These are phyloP conservation scores for Pleurotus ostreatus DNA, from an alignment of 768 basidiomycete species.

Conservation along the genomic window DNA sequence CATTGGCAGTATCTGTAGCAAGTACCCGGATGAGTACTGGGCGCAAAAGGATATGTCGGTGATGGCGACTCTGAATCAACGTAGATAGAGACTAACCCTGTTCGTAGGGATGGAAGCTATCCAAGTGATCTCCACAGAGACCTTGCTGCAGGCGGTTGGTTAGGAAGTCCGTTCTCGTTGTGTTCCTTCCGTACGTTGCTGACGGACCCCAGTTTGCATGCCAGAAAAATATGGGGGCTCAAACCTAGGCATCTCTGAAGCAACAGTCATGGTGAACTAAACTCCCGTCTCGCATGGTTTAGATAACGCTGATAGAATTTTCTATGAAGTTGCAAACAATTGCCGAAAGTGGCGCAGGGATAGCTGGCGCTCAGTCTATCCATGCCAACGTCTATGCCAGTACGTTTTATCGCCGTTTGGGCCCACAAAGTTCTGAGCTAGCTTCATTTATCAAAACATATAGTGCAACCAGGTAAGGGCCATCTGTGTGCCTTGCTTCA, in stretches of 20 bases:
- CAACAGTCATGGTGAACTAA: constrained; percentile 13
- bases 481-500: background rate
- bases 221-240: constrained; percentile 14
- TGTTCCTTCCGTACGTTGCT: background rate
- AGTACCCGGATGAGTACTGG: constrained; percentile 6
- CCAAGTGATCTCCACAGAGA: constrained; percentile 1
- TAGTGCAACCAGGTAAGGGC: constrained; percentile 3
- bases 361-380: constrained; percentile 14
- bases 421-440: background rate
- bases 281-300: background rate
- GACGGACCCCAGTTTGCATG: background rate
- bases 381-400: constrained; percentile 17
- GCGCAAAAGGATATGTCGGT: constrained; percentile 3
- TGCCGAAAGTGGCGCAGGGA: constrained; percentile 14
- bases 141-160: constrained; percentile 3
- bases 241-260: constrained; percentile 15
- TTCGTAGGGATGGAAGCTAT: constrained; percentile 3
- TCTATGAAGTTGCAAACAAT: constrained; percentile 13
- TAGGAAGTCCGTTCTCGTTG: background rate
- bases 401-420: constrained; percentile 2
- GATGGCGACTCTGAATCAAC: too few species aligned
- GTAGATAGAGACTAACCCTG: too few species aligned
- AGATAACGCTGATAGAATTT: background rate
- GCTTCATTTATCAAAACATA: background rate
- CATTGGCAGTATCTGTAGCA: background rate